Base-by-base conservation (phyloP, 139 green algal species). In the Chlorella vulgaris region DNA sequence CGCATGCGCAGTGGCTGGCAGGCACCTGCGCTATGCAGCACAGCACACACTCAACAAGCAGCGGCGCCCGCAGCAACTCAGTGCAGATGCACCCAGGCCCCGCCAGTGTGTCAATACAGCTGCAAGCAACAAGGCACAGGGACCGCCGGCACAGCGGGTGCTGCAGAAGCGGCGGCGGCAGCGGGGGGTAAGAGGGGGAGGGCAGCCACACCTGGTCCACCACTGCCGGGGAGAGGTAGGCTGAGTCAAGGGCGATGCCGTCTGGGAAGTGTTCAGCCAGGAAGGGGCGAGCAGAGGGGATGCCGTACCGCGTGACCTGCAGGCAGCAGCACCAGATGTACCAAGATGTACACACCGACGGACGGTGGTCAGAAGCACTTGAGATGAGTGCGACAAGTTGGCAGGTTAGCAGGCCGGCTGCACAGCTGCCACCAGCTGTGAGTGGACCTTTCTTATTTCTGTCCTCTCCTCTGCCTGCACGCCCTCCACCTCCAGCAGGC, bases 191-290 rank as follows among this genome's bases (percentile, higher is more conserved):
- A 58, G 13, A 58, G 10, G 63, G 2, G 5, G n/a, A n/a, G 4
- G 4, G 31, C 63, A 43, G 85, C 36, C 96, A 89, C 62, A 94
- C 71, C 80, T 92, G 84, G 10, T 85, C 43, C 19, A 93, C 22
- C 29, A 97, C 67, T 6, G 76, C 55, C 2, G 91, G 83, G 3
- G 84, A 86, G 10, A 96, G 88, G 42, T 92, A 94, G 36, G 84
- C 88, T 1, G 84, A 86, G 0, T 93, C 86, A 62, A 98, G 81
- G 0, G 87, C 50, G 1, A 93, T 78, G 58, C 88, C 90, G 28
- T 94, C 90, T 1, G 91, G 88, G 84, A 95, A 95, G 33, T 78
- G 69, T 15, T 83, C 35, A 31, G 83, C 61, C 38, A 97, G 69
- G 70, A 93, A 91, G 24, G 50, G 60, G n/a, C 40, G 53, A 28